Base-by-base conservation (phyloP, 352 stramenopile genomes). In the Globisporangium heterothallicum region DNA sequence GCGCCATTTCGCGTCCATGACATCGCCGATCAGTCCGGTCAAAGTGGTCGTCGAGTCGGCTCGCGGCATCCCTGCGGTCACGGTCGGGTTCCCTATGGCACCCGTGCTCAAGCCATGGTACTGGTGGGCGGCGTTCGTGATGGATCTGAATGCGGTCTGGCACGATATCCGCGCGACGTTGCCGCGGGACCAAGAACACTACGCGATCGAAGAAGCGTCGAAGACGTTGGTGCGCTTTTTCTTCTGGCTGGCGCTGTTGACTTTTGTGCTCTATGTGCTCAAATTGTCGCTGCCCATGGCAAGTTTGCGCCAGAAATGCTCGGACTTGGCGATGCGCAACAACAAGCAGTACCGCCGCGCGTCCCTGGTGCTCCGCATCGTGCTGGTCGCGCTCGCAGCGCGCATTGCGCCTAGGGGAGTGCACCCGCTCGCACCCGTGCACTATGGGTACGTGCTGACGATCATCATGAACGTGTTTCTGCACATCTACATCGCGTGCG, bases 21-120 rank as follows among this genome's bases (percentile, higher is more conserved):
- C 84, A 49, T 92, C 82, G 18, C 75, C 80, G 2, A 90, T 93
- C 58, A 90, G 80, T 42, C 82, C 82, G 2, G 77, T 93, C 16
- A 86, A 86, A 52, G 80, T 95, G 22, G 84, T 93, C 36, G 83
- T 92, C 19, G 74, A 93, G 70, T 92, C 80, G 13, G 84, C 84
- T 13, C 70, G 78, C 47, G 56, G 59, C 4, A 91, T 93, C 50
- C 85, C 85, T 1, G 83, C 82, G 18, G 63, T 94, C 26, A 92
- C 81, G 0, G 73, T 95, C 8, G 84, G 83, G 40, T 95, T 92
- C 53, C 82, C 85, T 21, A 94, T 95, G 72, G 79, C 85, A 41
- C 82, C 85, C 0, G 79, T 94, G 44, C 65, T 94, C 40, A 95
- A 95, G 73, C 83, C 83, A 19, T 93, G 80, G 83, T 91, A 93